Conservation (phyloP, 129 eudicot species). For the Ambrosia artemisiifolia region DNA sequence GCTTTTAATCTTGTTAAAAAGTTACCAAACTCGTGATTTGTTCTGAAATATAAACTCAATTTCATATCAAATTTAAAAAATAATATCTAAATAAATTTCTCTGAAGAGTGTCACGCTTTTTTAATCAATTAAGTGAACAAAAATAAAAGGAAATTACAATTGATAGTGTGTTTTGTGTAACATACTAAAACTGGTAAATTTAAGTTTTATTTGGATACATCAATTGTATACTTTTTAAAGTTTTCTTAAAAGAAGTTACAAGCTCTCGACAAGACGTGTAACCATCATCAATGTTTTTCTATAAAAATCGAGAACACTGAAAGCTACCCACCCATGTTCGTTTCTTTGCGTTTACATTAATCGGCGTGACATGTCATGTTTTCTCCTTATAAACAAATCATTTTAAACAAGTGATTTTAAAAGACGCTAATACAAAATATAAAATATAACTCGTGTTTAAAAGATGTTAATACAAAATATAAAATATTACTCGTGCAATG, state of each 20-base stretch:
- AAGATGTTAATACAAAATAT: not conserved
- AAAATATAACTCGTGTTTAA: too few relatives aligned
- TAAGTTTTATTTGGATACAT: not conserved
- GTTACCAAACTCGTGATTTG: not conserved
- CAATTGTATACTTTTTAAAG: not conserved
- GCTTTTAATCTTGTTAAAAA: not conserved
- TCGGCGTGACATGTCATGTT: not conserved
- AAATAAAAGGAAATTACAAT: not conserved
- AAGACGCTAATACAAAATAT: not conserved
- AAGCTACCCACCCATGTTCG: not conserved
- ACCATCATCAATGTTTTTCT: constrained; percentile 7
- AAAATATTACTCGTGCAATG: too few relatives aligned
- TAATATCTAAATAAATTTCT: not conserved
- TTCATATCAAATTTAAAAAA: not conserved
- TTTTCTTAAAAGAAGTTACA: constrained; percentile 2
- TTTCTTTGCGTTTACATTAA: not conserved
- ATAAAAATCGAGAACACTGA: not conserved
- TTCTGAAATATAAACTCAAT: not conserved
- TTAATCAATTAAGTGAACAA: not conserved
- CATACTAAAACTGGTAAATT: constrained; percentile 14
- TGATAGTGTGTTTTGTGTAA: not conserved
- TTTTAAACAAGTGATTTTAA: not conserved
- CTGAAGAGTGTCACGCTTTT: not conserved
- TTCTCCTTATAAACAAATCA: not conserved
- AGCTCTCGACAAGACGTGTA: not conserved